Evolutionary conservation across 176 grass and related monocot species (phyloP).

Genomic region (Carex scoparia): DNA sequence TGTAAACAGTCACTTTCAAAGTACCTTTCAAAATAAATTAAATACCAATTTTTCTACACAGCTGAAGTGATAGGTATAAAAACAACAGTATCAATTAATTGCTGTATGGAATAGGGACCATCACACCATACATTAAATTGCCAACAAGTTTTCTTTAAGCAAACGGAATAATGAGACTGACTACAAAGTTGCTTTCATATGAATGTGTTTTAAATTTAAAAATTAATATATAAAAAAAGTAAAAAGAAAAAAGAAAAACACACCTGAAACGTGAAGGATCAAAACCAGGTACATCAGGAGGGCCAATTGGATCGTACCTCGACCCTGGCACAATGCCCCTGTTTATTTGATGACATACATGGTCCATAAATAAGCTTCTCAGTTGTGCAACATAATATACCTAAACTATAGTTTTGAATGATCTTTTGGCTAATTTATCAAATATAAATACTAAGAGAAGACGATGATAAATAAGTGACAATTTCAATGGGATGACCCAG

Average conservation of each 20-base stretch:
- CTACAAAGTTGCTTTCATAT: background rate
- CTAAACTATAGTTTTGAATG: background rate
- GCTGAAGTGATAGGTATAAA: background rate
- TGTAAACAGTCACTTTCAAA: background rate
- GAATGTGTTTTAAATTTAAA: background rate
- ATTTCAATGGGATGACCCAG: background rate
- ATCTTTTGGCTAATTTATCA: background rate
- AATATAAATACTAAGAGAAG: background rate
- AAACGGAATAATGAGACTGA: background rate
- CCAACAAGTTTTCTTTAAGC: background rate
- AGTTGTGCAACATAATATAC: background rate
- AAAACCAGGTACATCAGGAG: constrained; percentile 80
- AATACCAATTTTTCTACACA: background rate
- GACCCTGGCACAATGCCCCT: constrained; percentile 54
- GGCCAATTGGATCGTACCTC: constrained; percentile 75
- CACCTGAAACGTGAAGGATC: constrained; percentile 62
- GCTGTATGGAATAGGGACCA: background rate
- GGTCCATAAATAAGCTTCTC: background rate
- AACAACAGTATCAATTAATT: background rate
- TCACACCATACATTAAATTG: background rate
- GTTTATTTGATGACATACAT: constrained; percentile 30
- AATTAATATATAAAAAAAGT: background rate
- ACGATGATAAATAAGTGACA: background rate
- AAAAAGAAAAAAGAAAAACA: constrained; percentile 8
- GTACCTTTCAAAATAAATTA: constrained; percentile 7